Percentiles rank a stretch among this genome's conserved stretches.
Evolutionary conservation across 805 yeast species (phyloP).

Genomic region (Lachancea mirantina): DNA sequence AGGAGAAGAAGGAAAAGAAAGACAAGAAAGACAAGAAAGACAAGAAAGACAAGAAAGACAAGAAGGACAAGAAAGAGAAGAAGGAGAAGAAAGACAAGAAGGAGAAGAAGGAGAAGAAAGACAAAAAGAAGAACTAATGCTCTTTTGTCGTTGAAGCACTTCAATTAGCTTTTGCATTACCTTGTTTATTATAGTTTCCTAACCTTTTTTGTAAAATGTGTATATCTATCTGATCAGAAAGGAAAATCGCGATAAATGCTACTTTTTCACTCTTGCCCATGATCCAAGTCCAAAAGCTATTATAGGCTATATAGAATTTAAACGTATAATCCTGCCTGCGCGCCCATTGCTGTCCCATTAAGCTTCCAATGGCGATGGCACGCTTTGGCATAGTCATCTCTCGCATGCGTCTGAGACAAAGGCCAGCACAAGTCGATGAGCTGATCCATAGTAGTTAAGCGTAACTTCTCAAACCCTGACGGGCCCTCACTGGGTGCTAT

Average conservation of each 20-base stretch:
- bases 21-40: slow-evolving; percentile 45
- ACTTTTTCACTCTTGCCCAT: no score
- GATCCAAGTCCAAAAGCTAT: background rate
- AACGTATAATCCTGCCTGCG: slow-evolving; percentile 29
- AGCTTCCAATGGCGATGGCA: slow-evolving; percentile 27
- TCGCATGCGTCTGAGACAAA: slow-evolving; percentile 9
- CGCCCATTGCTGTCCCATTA: slow-evolving; percentile 25
- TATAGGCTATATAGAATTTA: slow-evolving; percentile 8
- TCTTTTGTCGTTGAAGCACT: background rate
- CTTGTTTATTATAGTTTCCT: slow-evolving; percentile 4
- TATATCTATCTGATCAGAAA: slow-evolving; percentile 9
- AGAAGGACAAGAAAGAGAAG: slow-evolving; percentile 43
- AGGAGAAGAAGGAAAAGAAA: slow-evolving; percentile 42
- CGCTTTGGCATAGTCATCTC: slow-evolving; percentile 14
- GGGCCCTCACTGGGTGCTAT: slow-evolving; percentile 53
- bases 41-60: slow-evolving; percentile 43
- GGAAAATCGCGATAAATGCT: slow-evolving; percentile 8
- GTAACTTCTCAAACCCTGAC: slow-evolving; percentile 50
- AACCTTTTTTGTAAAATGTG: slow-evolving; percentile 9
- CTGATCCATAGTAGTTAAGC: slow-evolving; percentile 22
- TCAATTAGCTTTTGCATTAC: slow-evolving; percentile 8
- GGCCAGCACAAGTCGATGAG: slow-evolving; percentile 17
- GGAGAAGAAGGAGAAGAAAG: slow-evolving; percentile 39
- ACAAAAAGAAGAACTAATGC: slow-evolving; percentile 31
- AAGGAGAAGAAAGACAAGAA: slow-evolving; percentile 44